Base-by-base conservation (phyloP, 768 basidiomycete genomes). In the Amanita rimosa region DNA sequence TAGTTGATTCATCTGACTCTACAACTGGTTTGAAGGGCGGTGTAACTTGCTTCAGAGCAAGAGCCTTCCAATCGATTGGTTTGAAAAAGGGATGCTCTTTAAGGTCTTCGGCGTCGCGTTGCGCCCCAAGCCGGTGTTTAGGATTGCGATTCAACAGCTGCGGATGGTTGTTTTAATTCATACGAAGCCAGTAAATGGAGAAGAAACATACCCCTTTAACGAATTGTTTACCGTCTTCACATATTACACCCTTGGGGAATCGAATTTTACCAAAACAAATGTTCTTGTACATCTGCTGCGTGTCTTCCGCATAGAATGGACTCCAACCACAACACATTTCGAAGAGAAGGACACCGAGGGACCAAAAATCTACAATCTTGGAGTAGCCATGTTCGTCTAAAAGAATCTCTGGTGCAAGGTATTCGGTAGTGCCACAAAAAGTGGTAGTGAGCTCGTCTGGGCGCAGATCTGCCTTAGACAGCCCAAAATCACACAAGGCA, bases 301-400 rank as follows among this genome's bases (percentile, higher is more conserved):
- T 96, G 61, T 99, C 96, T 60, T 99, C 96, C 14, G 95, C 94
- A 60, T 98, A 99, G 69, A 98, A 99, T 36, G 96, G 96, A 61
- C 88, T 92, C 96, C 96, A 98, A 5, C 96, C 96, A 57, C 96
- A 99, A 59, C 96, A 98, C 96, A 99, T 99, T 68, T 99, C 96
- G 62, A 98, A 99, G 19, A 99, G 72, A 27, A 99, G 72, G 1
- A 98, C 96, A 29, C 94, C 95, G 16, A 97, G 69, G 41, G 85
- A 88, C 94, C 96, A 99, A 63, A 98, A 99, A 63, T 99, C 96
- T 56, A 99, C 96, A 43, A 96, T 82, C 67, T 98, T 98, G 40
- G 88, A 91, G 66, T 99, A 98, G 10, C 96, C 96, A 54, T 95
- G 92, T 60, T 98, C 96, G 63, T 97, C 94, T 37, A 99, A 76